Percentiles rank a stretch among this genome's conserved stretches.
Conservation (phyloP, 75 land plant species). For the Pinus tabuliformis region DNA sequence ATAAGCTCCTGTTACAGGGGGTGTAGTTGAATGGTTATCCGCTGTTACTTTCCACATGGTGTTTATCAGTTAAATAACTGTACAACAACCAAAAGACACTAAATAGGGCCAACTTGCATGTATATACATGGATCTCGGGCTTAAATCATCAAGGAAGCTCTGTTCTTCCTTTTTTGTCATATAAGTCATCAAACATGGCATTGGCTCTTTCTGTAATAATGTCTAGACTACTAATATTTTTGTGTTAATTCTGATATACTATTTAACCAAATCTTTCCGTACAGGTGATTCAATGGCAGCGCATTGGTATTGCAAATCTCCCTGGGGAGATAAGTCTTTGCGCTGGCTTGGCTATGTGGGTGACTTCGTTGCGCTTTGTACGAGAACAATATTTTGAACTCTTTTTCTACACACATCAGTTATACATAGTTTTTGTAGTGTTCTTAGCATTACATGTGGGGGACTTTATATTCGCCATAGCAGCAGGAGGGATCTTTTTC, state of each 20-base stretch:
- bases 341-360: conserved; percentile 90
- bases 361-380: conserved; percentile 67
- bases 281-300: conserved; percentile 54
- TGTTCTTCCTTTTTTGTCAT: too few species aligned
- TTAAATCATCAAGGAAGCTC: too few species aligned
- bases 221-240: background rate
- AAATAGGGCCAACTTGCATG: too few species aligned
- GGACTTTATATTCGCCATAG: conserved; percentile 53
- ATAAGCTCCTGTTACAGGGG: too few species aligned
- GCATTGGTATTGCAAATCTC: conserved; percentile 58
- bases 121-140: too few species aligned
- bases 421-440: conserved; percentile 71
- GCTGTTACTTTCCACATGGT: too few species aligned
- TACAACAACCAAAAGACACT: too few species aligned
- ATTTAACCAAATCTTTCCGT: background rate
- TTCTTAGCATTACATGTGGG: conserved; percentile 80
- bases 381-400: conserved; percentile 68
- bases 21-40: too few species aligned
- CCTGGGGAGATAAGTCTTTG: conserved; percentile 81
- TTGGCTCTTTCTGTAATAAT: background rate
- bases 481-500: conserved; percentile 63
- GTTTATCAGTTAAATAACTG: too few species aligned
- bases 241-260: background rate
- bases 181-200: background rate
- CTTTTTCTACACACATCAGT: conserved; percentile 93